Base-by-base conservation (phyloP, 2,329 filamentous ascomycete species). In the Zasmidium citrigriseum region DNA sequence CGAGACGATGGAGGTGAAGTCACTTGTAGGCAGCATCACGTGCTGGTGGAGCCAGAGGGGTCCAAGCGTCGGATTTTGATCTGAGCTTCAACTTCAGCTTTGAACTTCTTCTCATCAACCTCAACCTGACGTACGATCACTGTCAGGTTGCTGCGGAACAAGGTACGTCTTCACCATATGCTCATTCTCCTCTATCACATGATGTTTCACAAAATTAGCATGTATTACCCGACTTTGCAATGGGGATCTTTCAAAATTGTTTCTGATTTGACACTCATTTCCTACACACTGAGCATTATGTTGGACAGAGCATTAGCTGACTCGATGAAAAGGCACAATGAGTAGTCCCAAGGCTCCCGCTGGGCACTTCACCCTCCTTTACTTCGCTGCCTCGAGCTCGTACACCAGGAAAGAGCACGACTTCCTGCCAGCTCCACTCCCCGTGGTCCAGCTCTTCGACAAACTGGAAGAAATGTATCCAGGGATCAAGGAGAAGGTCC, bases 311-410 rank as follows among this genome's bases (percentile, higher is more conserved):
- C n/a, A n/a, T n/a, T n/a, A n/a, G 46, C 53, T 55, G 20, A 55
- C 22, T 18, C 24, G 7, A n/a, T 5, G 4, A 2, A 20, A 47
- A 25, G 46, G 20, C 46, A 61, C 22, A 46, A 79, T 79, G 77
- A 68, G 73, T 27, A 59, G 70, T 45, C 52, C 80, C 0, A 83
- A 80, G 61, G 74, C 83, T 11, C 84, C 85, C 1, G 64, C 77
- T 46, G 87, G 83, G n/a, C 83, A 90, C 64, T 96, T 95, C 77
- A 89, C 83, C 57, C 78, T 96, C 47, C 84, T 95, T 55, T 96
- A 93, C 77, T 96, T 96, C 76, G 91, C 90, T 58, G 83, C 85
- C 61, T 89, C 90, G 14, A 82, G 83, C 57, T 87, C 87, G 27
- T 90, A 83, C 73, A 91, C 90, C 1, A 78, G 80, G n/a, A 89